Percentiles rank a stretch among this genome's conserved stretches.
These are phyloP conservation scores for Solanum stenotomum DNA, from an alignment of 257 asterid species.

Conservation along the genomic window DNA sequence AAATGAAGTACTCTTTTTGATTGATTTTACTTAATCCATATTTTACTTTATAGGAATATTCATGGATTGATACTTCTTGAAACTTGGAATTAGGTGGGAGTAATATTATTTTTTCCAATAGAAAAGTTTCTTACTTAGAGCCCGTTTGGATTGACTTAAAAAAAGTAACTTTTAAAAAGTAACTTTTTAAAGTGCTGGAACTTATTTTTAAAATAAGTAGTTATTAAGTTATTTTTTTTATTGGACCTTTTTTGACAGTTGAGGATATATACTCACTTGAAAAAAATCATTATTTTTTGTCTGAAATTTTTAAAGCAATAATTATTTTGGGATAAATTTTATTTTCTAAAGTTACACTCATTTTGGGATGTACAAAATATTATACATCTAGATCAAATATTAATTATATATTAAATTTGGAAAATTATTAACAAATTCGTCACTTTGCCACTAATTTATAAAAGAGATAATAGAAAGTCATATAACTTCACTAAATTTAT, in stretches of 20 bases:
- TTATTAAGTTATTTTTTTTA: too few species aligned
- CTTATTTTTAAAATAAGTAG: too few species aligned
- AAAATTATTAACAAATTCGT: neutral
- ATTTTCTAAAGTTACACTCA: too few species aligned
- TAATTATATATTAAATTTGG: neutral
- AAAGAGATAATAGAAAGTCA: too few species aligned
- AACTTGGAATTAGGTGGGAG: neutral
- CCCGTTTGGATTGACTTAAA: too few species aligned
- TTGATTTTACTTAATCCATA: too few species aligned
- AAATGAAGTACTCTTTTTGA: too few species aligned
- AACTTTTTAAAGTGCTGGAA: too few species aligned
- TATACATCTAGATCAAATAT: neutral
- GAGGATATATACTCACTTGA: neutral
- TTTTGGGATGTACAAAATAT: neutral
- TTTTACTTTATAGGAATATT: neutral
- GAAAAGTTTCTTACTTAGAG: neutral
- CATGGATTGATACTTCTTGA: neutral
- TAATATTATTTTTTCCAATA: neutral
- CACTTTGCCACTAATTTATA: neutral
- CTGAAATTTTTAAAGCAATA: neutral
- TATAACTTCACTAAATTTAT: neutral
- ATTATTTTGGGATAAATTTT: neutral
- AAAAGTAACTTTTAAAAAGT: too few species aligned
- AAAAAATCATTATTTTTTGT: too few species aligned
- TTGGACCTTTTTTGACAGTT: neutral